Percentiles rank a stretch among this genome's conserved stretches.
These are phyloP conservation scores for Aaosphaeria arxii DNA, from an alignment of 2,329 filamentous ascomycete genomes.

Conservation along the genomic window DNA sequence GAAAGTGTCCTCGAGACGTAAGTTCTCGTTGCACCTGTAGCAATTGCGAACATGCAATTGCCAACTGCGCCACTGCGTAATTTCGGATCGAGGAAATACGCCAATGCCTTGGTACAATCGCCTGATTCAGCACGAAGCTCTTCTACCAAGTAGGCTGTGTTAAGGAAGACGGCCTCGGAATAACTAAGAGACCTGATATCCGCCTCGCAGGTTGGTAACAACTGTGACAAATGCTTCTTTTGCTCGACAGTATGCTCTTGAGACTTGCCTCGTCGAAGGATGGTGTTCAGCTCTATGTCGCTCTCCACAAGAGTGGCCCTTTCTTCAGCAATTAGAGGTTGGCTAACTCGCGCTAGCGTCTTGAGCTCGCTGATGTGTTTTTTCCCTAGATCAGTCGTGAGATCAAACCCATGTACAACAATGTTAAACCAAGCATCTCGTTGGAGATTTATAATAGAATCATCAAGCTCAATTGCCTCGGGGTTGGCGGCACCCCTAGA, in stretches of 20 bases:
- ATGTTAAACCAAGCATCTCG: constrained; percentile 99
- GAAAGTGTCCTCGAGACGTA: constrained; percentile 75
- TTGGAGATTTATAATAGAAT: constrained; percentile 63
- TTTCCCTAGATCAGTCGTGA: constrained; percentile 69
- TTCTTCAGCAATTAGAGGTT: constrained; percentile 82
- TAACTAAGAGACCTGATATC: constrained; percentile 85
- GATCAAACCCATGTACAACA: constrained; percentile 84
- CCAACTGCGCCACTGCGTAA: constrained; percentile 61
- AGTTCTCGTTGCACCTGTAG: constrained; percentile 68
- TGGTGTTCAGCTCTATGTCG: constrained; percentile 93
- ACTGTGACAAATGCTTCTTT: constrained; percentile 71
- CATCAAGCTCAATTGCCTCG: constrained; percentile 55
- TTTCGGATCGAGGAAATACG: constrained; percentile 93
- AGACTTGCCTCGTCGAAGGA: constrained; percentile 81
- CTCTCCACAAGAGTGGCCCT: constrained; percentile 88
- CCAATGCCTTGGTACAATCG: constrained; percentile 83
- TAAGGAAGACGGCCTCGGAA: constrained; percentile 86
- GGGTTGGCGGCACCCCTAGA: constrained; percentile 52
- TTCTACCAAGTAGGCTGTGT: constrained; percentile 86
- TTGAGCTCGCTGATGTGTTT: constrained; percentile 74
- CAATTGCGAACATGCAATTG: constrained; percentile 61
- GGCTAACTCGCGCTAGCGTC: constrained; percentile 81
- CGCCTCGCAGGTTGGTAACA: constrained; percentile 71
- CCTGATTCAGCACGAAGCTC: constrained; percentile 81
- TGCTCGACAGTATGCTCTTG: constrained; percentile 74